Conservation (phyloP, 2,329 filamentous ascomycete genomes). For the Cladophialophora carrionii region DNA sequence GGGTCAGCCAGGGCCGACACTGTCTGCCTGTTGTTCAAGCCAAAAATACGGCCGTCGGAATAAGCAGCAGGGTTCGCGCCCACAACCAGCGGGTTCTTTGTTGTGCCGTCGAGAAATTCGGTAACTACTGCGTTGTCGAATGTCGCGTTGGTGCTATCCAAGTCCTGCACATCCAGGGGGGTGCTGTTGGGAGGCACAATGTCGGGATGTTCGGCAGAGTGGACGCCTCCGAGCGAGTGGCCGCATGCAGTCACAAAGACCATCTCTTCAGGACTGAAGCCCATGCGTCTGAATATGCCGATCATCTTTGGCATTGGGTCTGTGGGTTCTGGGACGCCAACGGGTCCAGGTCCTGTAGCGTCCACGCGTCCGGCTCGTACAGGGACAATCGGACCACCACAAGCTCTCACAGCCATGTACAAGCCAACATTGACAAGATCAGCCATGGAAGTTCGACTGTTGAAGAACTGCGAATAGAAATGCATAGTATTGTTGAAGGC, state of each 20-base stretch:
- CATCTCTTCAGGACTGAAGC: conserved; percentile 39
- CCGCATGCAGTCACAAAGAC: conserved; percentile 43
- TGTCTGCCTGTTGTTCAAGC: conserved; percentile 41
- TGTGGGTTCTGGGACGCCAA: conserved; percentile 43
- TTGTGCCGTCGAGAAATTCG: conserved; percentile 42
- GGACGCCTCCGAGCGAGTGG: conserved; percentile 45
- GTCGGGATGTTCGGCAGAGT: conserved; percentile 41
- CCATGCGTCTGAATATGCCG: conserved; percentile 41
- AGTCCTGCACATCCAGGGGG: conserved; percentile 36
- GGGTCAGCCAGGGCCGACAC: conserved; percentile 40
- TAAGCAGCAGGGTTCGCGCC: conserved; percentile 40
- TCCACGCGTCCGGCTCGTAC: conserved; percentile 43
- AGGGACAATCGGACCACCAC: conserved; percentile 41
- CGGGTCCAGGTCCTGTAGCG: conserved; percentile 40
- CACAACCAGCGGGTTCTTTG: conserved; percentile 36
- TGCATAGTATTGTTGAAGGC: conserved; percentile 44
- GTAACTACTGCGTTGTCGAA: conserved; percentile 42
- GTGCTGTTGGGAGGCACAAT: conserved; percentile 41
- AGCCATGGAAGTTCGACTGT: conserved; percentile 38
- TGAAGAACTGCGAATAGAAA: conserved; percentile 40
- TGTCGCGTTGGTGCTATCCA: conserved; percentile 39
- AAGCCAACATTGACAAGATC: conserved; percentile 43
- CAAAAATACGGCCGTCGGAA: conserved; percentile 44
- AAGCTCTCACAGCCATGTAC: conserved; percentile 41
- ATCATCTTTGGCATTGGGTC: conserved; percentile 42